Evolutionary conservation across 768 basidiomycete genomes (phyloP).

Genomic region (Leccinellum albellum): DNA sequence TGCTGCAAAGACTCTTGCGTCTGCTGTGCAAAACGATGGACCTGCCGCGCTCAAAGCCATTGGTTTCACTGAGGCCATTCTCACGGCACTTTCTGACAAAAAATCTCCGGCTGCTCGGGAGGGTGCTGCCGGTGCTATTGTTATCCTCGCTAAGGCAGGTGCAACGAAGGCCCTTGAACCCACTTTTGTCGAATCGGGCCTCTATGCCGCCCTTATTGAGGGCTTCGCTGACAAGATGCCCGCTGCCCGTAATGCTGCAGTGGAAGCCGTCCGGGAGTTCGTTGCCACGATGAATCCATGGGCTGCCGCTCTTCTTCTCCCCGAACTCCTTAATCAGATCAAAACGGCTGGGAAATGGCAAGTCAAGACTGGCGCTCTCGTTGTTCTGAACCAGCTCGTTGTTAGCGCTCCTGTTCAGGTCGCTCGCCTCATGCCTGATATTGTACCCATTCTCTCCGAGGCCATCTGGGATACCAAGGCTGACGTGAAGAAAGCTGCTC

Average conservation of each 20-base stretch:
- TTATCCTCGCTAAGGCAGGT: constrained; percentile 61
- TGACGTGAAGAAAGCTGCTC: constrained; percentile 97
- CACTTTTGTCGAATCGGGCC: constrained; percentile 79
- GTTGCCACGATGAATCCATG: constrained; percentile 83
- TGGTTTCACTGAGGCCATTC: constrained; percentile 65
- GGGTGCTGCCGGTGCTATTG: constrained; percentile 74
- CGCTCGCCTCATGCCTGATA: constrained; percentile 88
- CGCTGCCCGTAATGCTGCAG: constrained; percentile 77
- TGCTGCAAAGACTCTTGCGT: constrained; percentile 66
- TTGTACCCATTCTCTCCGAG: constrained; percentile 90
- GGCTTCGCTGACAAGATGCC: constrained; percentile 94
- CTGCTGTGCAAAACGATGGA: constrained; percentile 79
- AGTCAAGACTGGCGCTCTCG: constrained; percentile 84
- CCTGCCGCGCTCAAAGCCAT: constrained; percentile 67
- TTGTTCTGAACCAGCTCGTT: constrained; percentile 84
- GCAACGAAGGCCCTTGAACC: constrained; percentile 84
- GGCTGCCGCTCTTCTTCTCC: constrained; percentile 80
- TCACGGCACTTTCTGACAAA: constrained; percentile 92
- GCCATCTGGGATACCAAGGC: constrained; percentile 99
- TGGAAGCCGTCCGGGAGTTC: constrained; percentile 77
- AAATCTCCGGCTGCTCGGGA: constrained; percentile 90
- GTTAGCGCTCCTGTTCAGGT: constrained; percentile 76
- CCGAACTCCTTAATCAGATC: constrained; percentile 86
- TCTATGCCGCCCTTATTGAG: constrained; percentile 85
- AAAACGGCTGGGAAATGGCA: constrained; percentile 98